Evolutionary conservation across 2,329 filamentous ascomycete genomes (phyloP).

Genomic region (Bipolaris oryzae): DNA sequence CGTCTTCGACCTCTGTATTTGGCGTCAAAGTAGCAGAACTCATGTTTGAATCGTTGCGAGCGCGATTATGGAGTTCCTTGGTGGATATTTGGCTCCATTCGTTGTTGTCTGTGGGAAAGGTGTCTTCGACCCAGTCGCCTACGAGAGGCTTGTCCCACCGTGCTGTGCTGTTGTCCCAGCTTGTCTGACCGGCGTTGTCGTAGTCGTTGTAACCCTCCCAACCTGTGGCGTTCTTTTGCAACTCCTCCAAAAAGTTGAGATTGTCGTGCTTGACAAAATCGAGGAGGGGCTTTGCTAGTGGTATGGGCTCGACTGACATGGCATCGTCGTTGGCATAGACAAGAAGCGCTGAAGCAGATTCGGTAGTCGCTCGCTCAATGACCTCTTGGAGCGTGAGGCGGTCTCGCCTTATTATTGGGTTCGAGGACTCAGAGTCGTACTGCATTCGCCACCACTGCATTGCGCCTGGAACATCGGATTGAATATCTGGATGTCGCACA

Average conservation of each 20-base stretch:
- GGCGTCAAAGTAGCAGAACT: slow-evolving; percentile 44
- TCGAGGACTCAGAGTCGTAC: slow-evolving; percentile 36
- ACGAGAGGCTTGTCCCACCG: background rate
- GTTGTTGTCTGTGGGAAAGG: slow-evolving; percentile 20
- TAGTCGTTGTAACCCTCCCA: slow-evolving; percentile 24
- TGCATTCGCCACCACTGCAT: slow-evolving; percentile 48
- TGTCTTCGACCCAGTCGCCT: slow-evolving; percentile 28
- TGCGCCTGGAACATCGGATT: slow-evolving; percentile 23
- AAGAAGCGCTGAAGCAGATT: slow-evolving; percentile 60
- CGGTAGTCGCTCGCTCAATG: slow-evolving; percentile 59
- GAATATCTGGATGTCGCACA: slow-evolving; percentile 52
- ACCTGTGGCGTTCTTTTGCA: slow-evolving; percentile 23
- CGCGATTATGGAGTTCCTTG: slow-evolving; percentile 23
- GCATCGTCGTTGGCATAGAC: slow-evolving; percentile 63
- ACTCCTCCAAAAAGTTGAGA: slow-evolving; percentile 39
- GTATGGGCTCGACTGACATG: slow-evolving; percentile 20
- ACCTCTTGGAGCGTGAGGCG: slow-evolving; percentile 60
- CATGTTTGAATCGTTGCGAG: slow-evolving; percentile 22
- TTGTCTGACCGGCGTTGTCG: slow-evolving; percentile 1
- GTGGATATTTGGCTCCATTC: slow-evolving; percentile 32
- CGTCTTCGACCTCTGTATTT: slow-evolving; percentile 41
- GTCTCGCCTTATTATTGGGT: slow-evolving; percentile 37
- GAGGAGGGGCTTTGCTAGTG: slow-evolving; percentile 34
- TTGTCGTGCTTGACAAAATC: slow-evolving; percentile 60
- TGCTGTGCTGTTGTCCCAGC: background rate